These are phyloP conservation scores for Ceratocystis variospora DNA, from an alignment of 2,329 filamentous ascomycete species.

Conservation along the genomic window DNA sequence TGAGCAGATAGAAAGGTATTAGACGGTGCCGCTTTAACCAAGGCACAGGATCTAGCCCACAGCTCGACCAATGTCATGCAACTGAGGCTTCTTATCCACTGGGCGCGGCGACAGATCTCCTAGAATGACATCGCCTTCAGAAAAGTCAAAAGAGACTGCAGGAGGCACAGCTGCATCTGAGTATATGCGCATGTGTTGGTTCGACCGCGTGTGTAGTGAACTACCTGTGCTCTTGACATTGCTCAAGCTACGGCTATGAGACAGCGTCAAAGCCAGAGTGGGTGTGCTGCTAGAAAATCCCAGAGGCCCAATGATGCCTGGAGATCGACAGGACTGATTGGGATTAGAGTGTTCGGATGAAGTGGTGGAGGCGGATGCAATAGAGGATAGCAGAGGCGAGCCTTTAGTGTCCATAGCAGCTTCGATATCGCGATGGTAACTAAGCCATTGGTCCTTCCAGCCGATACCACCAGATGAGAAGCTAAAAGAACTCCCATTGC, in stretches of 20 bases:
- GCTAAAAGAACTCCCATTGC: conserved; percentile 35
- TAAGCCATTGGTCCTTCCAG: conserved; percentile 30
- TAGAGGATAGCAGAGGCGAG: background rate
- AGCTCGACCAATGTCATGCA: conserved; percentile 39
- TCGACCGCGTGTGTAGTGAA: conserved; percentile 1
- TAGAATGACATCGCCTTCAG: conserved; percentile 31
- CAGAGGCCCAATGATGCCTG: background rate
- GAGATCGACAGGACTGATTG: background rate
- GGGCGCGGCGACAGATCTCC: conserved; percentile 39
- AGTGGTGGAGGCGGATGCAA: background rate
- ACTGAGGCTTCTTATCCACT: conserved; percentile 24
- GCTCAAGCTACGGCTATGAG: conserved; percentile 14
- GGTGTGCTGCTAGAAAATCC: conserved; percentile 5
- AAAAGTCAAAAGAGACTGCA: conserved; percentile 29
- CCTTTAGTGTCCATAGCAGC: conserved; percentile 1
- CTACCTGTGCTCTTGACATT: conserved; percentile 12
- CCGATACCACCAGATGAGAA: conserved; percentile 31
- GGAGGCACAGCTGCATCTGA: conserved; percentile 33
- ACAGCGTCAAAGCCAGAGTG: background rate
- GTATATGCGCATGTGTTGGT: conserved; percentile 30
- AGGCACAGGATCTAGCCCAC: conserved; percentile 33
- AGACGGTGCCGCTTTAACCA: background rate
- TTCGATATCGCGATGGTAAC: conserved; percentile 21
- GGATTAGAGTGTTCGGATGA: background rate
- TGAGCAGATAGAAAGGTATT: conserved; percentile 12